These are phyloP conservation scores for Aspergillus uvarum DNA, from an alignment of 2,329 filamentous ascomycete species.

Conservation along the genomic window DNA sequence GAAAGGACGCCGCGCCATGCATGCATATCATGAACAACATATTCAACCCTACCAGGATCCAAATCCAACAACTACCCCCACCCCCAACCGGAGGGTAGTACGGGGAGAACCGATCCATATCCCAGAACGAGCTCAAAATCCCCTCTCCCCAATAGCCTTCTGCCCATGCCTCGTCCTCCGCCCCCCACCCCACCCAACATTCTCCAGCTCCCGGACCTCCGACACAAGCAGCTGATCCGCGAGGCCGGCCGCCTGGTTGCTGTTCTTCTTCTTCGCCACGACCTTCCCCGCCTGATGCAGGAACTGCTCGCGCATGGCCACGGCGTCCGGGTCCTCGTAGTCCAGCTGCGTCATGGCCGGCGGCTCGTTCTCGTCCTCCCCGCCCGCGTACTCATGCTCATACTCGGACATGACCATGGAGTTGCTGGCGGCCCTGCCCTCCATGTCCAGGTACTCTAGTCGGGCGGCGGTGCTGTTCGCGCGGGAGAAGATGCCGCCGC, in stretches of 20 bases:
- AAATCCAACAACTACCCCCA: background rate
- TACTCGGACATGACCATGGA: background rate
- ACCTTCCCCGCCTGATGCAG: conserved; percentile 48
- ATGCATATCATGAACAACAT: background rate
- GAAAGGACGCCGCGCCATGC: background rate
- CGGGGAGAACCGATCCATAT: background rate
- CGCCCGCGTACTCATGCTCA: conserved; percentile 11
- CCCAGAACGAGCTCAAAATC: background rate
- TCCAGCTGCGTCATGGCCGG: conserved; percentile 49
- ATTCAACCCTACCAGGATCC: background rate
- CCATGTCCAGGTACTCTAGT: conserved; percentile 31
- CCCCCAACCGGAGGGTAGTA: background rate
- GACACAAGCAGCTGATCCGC: conserved; percentile 24
- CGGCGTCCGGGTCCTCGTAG: conserved; percentile 53
- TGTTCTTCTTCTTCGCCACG: conserved; percentile 32
- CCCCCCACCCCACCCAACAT: conserved; percentile 35
- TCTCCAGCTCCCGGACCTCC: conserved; percentile 35
- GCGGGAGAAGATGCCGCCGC: conserved; percentile 30
- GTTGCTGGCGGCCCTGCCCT: conserved; percentile 12
- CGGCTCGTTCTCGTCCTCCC: conserved; percentile 35
- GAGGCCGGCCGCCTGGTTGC: background rate
- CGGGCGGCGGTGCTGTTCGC: conserved; percentile 25
- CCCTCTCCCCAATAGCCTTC: conserved; percentile 24
- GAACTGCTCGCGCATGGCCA: conserved; percentile 57
- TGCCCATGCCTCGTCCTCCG: conserved; percentile 36